Conservation (phyloP, 202 grass and related monocot genomes). For the Cymbopogon flexuosus region DNA sequence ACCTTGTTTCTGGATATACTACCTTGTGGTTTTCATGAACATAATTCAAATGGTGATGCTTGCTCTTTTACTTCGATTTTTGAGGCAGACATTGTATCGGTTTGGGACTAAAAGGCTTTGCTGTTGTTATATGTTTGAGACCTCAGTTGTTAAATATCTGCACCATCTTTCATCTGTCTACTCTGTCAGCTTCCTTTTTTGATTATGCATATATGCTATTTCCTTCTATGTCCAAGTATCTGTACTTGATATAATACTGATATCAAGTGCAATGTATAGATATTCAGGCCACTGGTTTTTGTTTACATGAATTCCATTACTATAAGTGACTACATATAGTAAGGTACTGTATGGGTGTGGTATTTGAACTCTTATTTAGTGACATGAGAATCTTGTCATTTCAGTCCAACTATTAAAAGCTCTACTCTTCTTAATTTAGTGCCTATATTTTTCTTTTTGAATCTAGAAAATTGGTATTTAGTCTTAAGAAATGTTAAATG, state of each 20-base stretch:
- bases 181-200: background rate
- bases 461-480: background rate
- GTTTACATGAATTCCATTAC: background rate
- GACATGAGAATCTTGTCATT: background rate
- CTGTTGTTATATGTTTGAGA: background rate
- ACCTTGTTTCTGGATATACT: slow-evolving; percentile 7
- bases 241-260: slow-evolving; percentile 14
- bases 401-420: background rate
- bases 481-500: background rate
- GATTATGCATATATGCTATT: background rate
- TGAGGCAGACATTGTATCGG: background rate
- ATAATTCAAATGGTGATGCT: slow-evolving; percentile 5
- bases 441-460: background rate
- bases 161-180: background rate
- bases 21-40: slow-evolving; percentile 15
- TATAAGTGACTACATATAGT: background rate
- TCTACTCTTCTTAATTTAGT: slow-evolving; percentile 15
- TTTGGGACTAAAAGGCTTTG: background rate
- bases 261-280: background rate
- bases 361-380: slow-evolving; percentile 16
- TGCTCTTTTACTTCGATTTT: background rate
- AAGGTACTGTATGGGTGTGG: background rate
- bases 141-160: background rate
- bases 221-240: background rate
- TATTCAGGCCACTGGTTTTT: slow-evolving; percentile 15